phyloP scores from a whole-genome alignment of 164 flowering plant genomes.

The Magnolia officinalis region DNA sequence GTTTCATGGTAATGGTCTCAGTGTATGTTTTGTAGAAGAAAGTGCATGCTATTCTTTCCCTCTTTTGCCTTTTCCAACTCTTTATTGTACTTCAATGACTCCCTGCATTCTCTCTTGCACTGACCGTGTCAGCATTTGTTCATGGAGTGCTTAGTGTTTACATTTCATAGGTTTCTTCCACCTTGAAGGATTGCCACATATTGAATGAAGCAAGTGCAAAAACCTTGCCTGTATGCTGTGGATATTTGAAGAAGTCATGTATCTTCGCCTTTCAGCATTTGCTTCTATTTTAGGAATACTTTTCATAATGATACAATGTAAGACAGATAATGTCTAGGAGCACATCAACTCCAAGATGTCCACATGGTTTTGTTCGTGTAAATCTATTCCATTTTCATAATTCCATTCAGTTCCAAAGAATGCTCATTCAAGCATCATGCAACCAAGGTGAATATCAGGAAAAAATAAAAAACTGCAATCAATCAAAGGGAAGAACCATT shows the following conservation, averaged over 20 bases:
- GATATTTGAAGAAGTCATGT: too few species aligned
- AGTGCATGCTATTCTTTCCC: background rate
- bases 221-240: too few species aligned
- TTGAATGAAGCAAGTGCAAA: background rate
- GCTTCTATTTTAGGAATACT: too few species aligned
- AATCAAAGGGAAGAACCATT: background rate
- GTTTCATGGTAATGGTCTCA: background rate
- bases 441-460: background rate
- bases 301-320: too few species aligned
- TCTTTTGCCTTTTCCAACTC: background rate
- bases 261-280: too few species aligned
- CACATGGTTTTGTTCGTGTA: background rate
- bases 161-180: background rate
- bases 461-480: background rate
- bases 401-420: background rate
- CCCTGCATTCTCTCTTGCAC: constrained; percentile 2
- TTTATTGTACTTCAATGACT: background rate
- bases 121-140: background rate
- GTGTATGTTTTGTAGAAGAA: background rate
- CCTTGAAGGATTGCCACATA: background rate
- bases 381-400: constrained; percentile 1
- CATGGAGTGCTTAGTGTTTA: background rate
- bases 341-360: background rate
- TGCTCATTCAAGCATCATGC: too few species aligned
- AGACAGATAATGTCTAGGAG: background rate